A percentile compares a stretch with the other conserved stretches of the same genome.
Conservation (phyloP, 2,329 filamentous ascomycete species). For the Colletotrichum sp. region DNA sequence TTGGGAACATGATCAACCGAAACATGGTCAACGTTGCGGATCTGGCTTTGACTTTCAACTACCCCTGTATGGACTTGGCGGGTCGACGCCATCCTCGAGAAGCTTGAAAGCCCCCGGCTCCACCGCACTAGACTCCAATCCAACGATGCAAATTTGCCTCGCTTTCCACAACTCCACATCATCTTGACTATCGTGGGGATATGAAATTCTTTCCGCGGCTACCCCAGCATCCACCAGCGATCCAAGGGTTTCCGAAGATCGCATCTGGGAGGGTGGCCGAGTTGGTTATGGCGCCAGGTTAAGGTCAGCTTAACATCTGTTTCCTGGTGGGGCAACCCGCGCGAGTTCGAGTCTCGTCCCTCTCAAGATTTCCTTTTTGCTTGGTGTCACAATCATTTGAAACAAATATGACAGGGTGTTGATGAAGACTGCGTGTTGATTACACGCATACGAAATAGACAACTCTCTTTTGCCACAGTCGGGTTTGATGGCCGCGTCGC, state of each 20-base stretch:
- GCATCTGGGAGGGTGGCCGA: neutral
- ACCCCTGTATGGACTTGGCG: neutral
- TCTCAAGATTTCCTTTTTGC: neutral
- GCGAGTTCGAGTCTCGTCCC: neutral
- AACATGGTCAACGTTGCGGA: neutral
- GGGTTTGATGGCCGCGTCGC: rapidly evolving
- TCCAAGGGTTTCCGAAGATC: neutral
- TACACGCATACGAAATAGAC: neutral
- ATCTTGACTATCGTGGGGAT: neutral
- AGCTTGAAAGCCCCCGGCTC: neutral
- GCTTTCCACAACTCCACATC: neutral
- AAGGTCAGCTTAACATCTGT: neutral
- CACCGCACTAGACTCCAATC: neutral
- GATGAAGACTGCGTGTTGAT: rapidly evolving
- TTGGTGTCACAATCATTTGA: rapidly evolving
- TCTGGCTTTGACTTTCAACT: neutral
- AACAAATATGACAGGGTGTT: neutral
- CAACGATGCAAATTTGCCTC: neutral
- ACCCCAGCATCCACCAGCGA: neutral
- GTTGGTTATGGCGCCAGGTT: neutral
- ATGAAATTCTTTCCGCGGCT: neutral
- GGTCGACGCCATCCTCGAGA: neutral
- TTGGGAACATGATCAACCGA: neutral
- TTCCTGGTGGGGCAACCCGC: neutral
- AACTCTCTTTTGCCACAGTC: neutral